Conservation (phyloP, 169 alveolate genomes). For the Eimeria acervulina region DNA sequence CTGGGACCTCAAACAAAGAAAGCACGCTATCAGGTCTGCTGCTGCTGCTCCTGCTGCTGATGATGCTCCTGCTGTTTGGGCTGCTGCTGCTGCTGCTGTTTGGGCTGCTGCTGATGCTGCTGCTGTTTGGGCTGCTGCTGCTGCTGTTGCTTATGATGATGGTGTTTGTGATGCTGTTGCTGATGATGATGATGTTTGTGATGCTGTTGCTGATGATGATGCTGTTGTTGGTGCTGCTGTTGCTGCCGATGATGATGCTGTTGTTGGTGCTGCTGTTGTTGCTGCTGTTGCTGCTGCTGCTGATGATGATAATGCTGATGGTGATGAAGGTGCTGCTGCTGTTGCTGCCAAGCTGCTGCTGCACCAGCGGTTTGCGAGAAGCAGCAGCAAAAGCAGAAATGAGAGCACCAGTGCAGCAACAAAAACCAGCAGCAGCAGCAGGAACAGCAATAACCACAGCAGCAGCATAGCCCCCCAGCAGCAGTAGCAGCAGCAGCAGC, state of each 20-base stretch:
- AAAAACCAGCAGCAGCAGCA: too few relatives aligned
- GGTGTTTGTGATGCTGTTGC: neutral
- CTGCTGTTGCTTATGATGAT: neutral
- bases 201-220: neutral
- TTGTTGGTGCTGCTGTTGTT: too few relatives aligned
- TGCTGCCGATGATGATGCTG: neutral
- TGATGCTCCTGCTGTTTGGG: neutral
- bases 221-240: neutral
- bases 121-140: neutral
- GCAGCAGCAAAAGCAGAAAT: too few relatives aligned
- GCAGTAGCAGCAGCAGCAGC: too few relatives aligned
- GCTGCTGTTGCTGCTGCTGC: too few relatives aligned
- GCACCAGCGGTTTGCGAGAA: too few relatives aligned
- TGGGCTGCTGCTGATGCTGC: neutral
- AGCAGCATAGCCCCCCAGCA: too few relatives aligned
- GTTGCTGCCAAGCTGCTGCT: too few relatives aligned
- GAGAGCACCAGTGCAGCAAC: too few relatives aligned
- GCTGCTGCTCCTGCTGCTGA: neutral
- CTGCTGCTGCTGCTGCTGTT: neutral
- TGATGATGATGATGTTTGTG: neutral
- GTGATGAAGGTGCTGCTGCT: too few relatives aligned
- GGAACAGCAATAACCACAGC: too few relatives aligned
- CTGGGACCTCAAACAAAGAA: constrained; percentile 86
- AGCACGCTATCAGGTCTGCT: constrained; percentile 85
- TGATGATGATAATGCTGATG: too few relatives aligned